Base-by-base conservation (phyloP, 495 filamentous ascomycete species). In the Pyrenopolyporus hunteri region DNA sequence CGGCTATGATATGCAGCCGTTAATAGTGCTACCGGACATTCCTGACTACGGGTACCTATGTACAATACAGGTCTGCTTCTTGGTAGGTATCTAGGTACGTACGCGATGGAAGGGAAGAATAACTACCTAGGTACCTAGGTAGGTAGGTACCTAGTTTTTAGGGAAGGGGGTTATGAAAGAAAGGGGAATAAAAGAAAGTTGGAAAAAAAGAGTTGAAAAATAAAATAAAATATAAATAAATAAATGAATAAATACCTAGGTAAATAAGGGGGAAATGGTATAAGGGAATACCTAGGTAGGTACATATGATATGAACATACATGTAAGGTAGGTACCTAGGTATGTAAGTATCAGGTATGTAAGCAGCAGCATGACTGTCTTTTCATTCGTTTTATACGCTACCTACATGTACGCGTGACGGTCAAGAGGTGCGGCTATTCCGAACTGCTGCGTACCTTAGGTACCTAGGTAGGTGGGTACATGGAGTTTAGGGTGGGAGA, bases 341-440 rank as follows among this genome's bases (percentile, higher is more conserved):
- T 44, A 44, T 20, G 5, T 28, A 25, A 6, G 26, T 42, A 19
- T 19, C 37, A 14, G n/a, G n/a, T 35, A 1, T 39, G 19, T 33
- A 10, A n/a, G n/a, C n/a, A n/a, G n/a, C n/a, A n/a, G n/a, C n/a
- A n/a, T n/a, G n/a, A n/a, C n/a, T n/a, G n/a, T n/a, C n/a, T n/a
- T n/a, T n/a, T n/a, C n/a, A n/a, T n/a, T n/a, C n/a, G n/a, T n/a
- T n/a, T n/a, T n/a, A n/a, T n/a, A n/a, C n/a, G n/a, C 9, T 10
- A 33, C 7, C 9, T 33, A 33, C 13, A n/a, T 2, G 20, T 49
- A 48, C 54, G 32, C 40, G 49, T 32, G 48, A 54, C 48, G 48
- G 13, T 60, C 48, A 60, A 39, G 47, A 59, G 37, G 23, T 26
- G n/a, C 40, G 47, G 48, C 47, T 40, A 53, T 22, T 59, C 22